These are phyloP conservation scores for Aspergillus quadrilineatus DNA, from an alignment of 2,329 filamentous ascomycete genomes.

Conservation along the genomic window DNA sequence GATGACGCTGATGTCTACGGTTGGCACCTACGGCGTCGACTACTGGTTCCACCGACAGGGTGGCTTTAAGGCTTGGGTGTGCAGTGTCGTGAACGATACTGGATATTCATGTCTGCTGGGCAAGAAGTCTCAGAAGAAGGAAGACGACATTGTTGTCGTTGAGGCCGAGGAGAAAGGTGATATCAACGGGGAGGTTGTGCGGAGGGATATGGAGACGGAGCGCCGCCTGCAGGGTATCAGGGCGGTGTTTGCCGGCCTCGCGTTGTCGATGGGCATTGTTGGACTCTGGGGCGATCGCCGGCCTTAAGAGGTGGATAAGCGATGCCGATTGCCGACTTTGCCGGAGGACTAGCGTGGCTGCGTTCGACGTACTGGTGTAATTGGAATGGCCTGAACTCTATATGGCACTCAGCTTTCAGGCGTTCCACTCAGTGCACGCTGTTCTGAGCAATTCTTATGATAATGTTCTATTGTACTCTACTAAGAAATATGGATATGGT, in stretches of 20 bases:
- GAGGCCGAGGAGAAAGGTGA: constrained; percentile 27
- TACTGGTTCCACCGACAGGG: constrained; percentile 69
- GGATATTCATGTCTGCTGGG: constrained; percentile 21
- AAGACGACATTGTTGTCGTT: constrained; percentile 40
- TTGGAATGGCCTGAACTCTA: too few relatives aligned
- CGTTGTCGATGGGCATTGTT: constrained; percentile 48
- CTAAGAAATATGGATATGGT: background rate
- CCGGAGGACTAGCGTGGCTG: background rate
- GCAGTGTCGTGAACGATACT: constrained; percentile 45
- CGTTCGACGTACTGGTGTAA: too few relatives aligned
- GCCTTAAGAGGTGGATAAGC: background rate
- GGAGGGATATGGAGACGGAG: constrained; percentile 45
- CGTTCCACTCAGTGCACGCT: too few relatives aligned
- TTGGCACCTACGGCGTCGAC: constrained; percentile 57
- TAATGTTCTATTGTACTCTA: constrained; percentile 1
- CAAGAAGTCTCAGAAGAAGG: constrained; percentile 26
- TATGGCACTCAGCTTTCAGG: too few relatives aligned
- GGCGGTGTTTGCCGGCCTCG: constrained; percentile 41
- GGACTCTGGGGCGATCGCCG: constrained; percentile 49
- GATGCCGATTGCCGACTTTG: background rate
- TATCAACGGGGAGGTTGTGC: constrained; percentile 48
- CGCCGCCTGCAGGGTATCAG: constrained; percentile 39
- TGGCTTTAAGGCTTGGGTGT: constrained; percentile 42
- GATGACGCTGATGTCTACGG: constrained; percentile 64
- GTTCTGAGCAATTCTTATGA: background rate